Base-by-base conservation (phyloP, 225 moss, liverwort and hornwort genomes). In the Polytrichum formosum region DNA sequence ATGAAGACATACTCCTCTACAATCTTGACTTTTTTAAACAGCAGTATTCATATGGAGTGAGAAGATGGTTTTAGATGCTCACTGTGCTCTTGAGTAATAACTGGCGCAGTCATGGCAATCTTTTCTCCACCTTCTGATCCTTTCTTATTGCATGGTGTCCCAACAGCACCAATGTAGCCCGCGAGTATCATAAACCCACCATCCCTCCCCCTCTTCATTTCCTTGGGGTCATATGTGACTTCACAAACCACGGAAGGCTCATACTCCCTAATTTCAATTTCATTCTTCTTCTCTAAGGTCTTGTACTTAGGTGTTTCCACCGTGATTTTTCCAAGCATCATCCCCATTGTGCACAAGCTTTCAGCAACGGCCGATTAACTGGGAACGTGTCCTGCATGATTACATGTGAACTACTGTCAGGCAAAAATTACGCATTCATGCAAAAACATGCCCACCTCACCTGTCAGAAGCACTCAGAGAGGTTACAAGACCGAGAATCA, bases 51-150 rank as follows among this genome's bases (percentile, higher is more conserved):
- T 7, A 13, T 46, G 46, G 18, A 13, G 10, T 46, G 13, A 46
- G 46, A 46, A 46, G 46, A 46, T 46, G 16, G 46, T 46, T 13
- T 46, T 13, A 27, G 53, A 22, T 23, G 54, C 81, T 76, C 67
- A 78, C 80, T 69, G 18, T 82, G 75, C 71, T 84, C 88, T 82
- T 78, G 88, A 61, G 92, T 92, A 61, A 98, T 78, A 6, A 98
- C 94, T 53, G 97, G 97, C 1, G 94, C 97, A 53, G 97, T 98
- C 97, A 98, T 94, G 18, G 97, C 97, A 64, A 98, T 92, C 33
- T 94, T 98, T 80, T 98, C 94, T 29, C 89, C 81, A 61, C 76
- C 78, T 13, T 80, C 82, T 26, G 84, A 74, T 25, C 75, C 78
- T 56, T 90, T 89, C 54, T 79, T 78, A 54, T 98, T 98, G 6